Evolutionary conservation across 2,329 filamentous ascomycete species (phyloP).

Genomic region (Microsporum audouinii): DNA sequence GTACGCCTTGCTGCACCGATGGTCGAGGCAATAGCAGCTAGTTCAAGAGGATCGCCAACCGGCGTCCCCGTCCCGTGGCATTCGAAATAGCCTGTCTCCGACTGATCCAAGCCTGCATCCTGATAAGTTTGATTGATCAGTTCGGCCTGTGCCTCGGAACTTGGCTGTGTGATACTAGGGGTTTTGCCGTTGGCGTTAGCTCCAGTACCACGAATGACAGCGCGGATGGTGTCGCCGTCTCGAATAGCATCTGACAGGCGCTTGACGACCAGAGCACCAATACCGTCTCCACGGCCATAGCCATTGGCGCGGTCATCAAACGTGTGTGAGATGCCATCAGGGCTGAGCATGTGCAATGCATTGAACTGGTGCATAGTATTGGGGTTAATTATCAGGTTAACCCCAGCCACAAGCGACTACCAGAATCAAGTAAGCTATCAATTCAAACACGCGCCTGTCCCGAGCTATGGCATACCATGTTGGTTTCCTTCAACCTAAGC

Average conservation of each 20-base stretch:
- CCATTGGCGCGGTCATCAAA: conserved; percentile 26
- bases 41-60: conserved; percentile 21
- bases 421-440: neutral
- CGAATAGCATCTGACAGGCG: conserved; percentile 21
- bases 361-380: conserved; percentile 25
- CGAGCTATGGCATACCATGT: neutral
- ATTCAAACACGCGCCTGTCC: neutral
- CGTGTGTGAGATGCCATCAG: conserved; percentile 10
- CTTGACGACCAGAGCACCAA: conserved; percentile 25
- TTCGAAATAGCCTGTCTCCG: conserved; percentile 8
- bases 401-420: neutral
- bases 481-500: neutral
- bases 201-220: conserved; percentile 23
- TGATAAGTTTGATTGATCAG: conserved; percentile 26
- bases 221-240: conserved; percentile 26
- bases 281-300: conserved; percentile 27
- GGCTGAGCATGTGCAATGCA: conserved; percentile 21
- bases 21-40: conserved; percentile 10
- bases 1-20: too few species aligned
- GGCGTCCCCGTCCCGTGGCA: conserved; percentile 29
- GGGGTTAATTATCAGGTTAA: conserved; percentile 22
- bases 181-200: conserved; percentile 23
- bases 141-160: conserved; percentile 15
- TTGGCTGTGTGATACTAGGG: conserved; percentile 17
- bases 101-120: conserved; percentile 18